Evolutionary conservation across 177 flowering plant genomes (phyloP).

Genomic region (Vitis hybrid): DNA sequence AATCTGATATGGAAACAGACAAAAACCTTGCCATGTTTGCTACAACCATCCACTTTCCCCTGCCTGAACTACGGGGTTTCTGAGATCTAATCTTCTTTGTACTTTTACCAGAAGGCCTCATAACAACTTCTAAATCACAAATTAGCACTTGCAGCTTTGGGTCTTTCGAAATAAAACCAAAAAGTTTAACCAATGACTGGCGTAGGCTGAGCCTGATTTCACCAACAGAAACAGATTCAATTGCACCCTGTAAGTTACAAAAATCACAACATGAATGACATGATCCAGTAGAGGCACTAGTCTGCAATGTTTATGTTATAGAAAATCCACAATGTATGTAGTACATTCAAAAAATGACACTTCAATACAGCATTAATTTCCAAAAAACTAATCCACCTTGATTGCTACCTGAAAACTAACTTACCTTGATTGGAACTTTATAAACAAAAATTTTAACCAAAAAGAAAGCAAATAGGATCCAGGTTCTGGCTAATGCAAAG

Average conservation of each 20-base stretch:
- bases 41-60: constrained; percentile 93
- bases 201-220: constrained; percentile 89
- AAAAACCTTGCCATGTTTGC: constrained; percentile 89
- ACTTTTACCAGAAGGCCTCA: constrained; percentile 57
- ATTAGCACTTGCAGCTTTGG: constrained; percentile 85
- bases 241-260: constrained; percentile 35
- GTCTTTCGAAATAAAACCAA: constrained; percentile 79
- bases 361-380: too few species aligned
- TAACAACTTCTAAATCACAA: constrained; percentile 82
- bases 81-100: constrained; percentile 43
- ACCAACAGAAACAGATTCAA: constrained; percentile 86
- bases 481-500: too few species aligned
- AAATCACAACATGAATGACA: constrained; percentile 13
- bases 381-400: too few species aligned
- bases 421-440: too few species aligned
- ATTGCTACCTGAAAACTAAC: too few species aligned
- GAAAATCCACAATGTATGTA: too few species aligned
- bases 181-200: constrained; percentile 88
- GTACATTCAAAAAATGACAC: too few species aligned
- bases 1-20: constrained; percentile 79
- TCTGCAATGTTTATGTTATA: not conserved
- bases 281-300: not conserved
- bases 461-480: too few species aligned
- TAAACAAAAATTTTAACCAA: too few species aligned
- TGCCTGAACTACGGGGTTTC: constrained; percentile 68